Conservation (phyloP, 192 early-diverging fungal species). For the Entomortierella chlamydospora region DNA sequence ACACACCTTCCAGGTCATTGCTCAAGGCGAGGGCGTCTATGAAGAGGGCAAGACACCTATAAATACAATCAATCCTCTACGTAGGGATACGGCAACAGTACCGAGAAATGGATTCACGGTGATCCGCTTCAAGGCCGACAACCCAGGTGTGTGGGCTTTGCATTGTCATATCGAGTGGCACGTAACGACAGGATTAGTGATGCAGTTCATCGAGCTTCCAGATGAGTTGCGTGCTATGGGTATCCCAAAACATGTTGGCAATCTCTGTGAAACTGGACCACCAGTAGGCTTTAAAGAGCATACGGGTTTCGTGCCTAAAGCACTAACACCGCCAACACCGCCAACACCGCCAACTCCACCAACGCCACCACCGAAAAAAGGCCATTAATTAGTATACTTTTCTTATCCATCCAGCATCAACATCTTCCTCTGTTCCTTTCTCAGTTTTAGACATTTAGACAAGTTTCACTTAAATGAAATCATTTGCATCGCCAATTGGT, state of each 20-base stretch:
- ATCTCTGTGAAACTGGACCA: slow-evolving; percentile 49
- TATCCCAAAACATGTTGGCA: slow-evolving; percentile 43
- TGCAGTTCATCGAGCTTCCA: slow-evolving; percentile 55
- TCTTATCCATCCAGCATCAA: neutral
- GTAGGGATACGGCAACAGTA: slow-evolving; percentile 56
- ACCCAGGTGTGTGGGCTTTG: slow-evolving; percentile 59
- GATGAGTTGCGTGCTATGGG: slow-evolving; percentile 48
- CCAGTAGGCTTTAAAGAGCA: slow-evolving; percentile 28
- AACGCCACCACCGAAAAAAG: neutral
- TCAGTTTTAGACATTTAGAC: no score
- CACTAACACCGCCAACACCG: no score
- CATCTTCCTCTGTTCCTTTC: neutral
- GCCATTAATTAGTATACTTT: neutral
- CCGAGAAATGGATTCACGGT: slow-evolving; percentile 50
- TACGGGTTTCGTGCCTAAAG: slow-evolving; percentile 30
- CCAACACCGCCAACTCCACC: no score
- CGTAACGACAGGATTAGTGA: slow-evolving; percentile 57
- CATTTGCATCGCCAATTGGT: no score
- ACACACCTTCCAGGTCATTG: slow-evolving; percentile 59
- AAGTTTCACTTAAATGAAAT: neutral
- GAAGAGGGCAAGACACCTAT: slow-evolving; percentile 34
- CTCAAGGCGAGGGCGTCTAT: slow-evolving; percentile 50
- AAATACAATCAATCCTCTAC: slow-evolving; percentile 47
- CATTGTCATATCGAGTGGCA: slow-evolving; percentile 68
- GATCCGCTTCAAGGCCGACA: slow-evolving; percentile 59